phyloP scores from a whole-genome alignment of 2,329 filamentous ascomycete species.

The Aureobasidium namibiae region DNA sequence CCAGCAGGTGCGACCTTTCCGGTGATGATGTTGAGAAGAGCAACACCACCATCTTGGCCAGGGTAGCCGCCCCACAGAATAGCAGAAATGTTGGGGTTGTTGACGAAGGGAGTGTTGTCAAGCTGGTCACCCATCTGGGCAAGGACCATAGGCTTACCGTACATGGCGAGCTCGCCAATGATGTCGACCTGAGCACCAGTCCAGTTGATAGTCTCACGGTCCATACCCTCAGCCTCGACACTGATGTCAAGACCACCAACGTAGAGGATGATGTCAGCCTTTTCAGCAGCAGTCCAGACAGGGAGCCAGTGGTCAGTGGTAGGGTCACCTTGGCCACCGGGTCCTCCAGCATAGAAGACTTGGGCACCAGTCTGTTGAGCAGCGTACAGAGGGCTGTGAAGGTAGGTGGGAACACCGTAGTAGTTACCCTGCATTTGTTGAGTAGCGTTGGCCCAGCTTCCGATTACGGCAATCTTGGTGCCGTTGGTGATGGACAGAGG shows the following conservation, averaged over 20 bases:
- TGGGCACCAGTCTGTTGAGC: conserved; percentile 39
- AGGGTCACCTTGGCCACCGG: conserved; percentile 26
- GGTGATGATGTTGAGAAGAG: conserved; percentile 46
- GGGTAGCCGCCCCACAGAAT: conserved; percentile 53
- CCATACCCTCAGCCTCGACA: conserved; percentile 45
- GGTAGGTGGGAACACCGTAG: conserved; percentile 47
- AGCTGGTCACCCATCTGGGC: conserved; percentile 46
- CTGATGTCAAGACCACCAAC: conserved; percentile 48
- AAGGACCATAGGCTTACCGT: conserved; percentile 44
- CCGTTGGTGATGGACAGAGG: conserved; percentile 33
- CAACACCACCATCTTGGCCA: conserved; percentile 51
- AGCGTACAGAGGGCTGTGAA: conserved; percentile 46
- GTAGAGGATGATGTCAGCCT: conserved; percentile 46
- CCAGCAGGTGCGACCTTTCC: conserved; percentile 45
- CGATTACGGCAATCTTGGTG: conserved; percentile 46
- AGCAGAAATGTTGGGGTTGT: conserved; percentile 41
- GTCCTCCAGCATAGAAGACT: conserved; percentile 37
- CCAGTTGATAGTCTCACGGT: conserved; percentile 46
- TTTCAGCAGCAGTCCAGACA: conserved; percentile 30
- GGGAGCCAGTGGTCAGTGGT: conserved; percentile 25
- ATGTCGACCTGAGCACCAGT: conserved; percentile 43
- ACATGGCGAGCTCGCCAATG: conserved; percentile 38
- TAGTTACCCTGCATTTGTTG: conserved; percentile 54
- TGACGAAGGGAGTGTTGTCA: conserved; percentile 43
- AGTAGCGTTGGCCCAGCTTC: conserved; percentile 51